Conservation (phyloP, 106 monocot species). For the Dendrobium catenatum region DNA sequence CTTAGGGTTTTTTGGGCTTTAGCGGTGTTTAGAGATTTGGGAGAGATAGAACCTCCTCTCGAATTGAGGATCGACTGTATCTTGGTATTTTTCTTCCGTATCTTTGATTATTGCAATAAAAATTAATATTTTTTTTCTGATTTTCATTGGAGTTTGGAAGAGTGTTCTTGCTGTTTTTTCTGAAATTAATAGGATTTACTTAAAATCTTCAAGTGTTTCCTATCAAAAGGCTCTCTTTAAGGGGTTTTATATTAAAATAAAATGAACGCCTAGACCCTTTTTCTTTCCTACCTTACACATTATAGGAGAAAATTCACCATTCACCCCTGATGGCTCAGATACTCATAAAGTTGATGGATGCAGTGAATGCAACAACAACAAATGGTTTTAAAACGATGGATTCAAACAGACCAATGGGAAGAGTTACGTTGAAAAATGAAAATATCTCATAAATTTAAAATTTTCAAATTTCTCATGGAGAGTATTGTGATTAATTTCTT, state of each 20-base stretch:
- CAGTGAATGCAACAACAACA: not conserved
- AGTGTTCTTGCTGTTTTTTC: no score
- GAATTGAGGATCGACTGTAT: no score
- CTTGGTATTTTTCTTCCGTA: no score
- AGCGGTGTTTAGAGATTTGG: no score
- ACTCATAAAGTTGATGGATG: not conserved
- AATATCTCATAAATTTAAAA: not conserved
- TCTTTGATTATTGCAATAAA: no score
- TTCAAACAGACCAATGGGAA: not conserved
- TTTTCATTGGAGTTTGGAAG: no score
- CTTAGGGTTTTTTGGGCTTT: no score
- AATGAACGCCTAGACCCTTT: not conserved
- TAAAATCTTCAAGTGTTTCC: no score
- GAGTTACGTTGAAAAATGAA: not conserved
- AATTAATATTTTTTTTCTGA: no score
- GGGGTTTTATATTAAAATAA: not conserved
- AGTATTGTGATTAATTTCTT: not conserved
- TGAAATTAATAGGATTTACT: no score
- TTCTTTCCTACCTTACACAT: not conserved
- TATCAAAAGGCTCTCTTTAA: not conserved
- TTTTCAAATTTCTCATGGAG: not conserved
- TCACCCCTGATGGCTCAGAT: not conserved
- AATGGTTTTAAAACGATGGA: not conserved
- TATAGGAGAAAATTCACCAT: not conserved
- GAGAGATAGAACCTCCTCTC: no score